Percentiles rank a stretch among this genome's conserved stretches.
These are phyloP conservation scores for Rosa persica DNA, from an alignment of 306 rosid genomes.

Conservation along the genomic window DNA sequence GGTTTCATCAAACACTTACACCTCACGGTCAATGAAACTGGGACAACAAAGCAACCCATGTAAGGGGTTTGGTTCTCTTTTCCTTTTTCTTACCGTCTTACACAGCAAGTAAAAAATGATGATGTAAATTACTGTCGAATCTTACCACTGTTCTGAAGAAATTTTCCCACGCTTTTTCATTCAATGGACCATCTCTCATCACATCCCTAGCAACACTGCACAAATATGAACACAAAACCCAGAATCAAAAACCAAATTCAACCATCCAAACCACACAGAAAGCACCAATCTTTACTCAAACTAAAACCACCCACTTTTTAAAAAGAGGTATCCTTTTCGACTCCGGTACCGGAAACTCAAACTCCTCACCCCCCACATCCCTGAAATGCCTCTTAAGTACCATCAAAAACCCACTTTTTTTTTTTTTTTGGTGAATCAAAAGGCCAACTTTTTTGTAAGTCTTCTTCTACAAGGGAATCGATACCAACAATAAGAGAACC, in stretches of 20 bases:
- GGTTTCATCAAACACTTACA: no score
- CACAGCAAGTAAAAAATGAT: neutral
- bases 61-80: neutral
- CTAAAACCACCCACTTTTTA: constrained; percentile 9
- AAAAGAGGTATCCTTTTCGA: constrained; percentile 20
- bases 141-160: constrained; percentile 47
- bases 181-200: neutral
- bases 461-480: neutral
- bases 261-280: neutral
- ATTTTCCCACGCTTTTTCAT: constrained; percentile 33
- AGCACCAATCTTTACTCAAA: constrained; percentile 11
- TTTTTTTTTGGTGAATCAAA: no score
- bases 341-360: constrained; percentile 26
- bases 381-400: constrained; percentile 25
- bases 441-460: neutral
- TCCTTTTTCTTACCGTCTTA: neutral
- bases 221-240: constrained; percentile 22
- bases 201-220: constrained; percentile 44
- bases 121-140: neutral
- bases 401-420: constrained; percentile 38
- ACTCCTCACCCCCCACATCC: constrained; percentile 6
- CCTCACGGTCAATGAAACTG: no score
- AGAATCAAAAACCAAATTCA: constrained; percentile 14
- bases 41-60: no score
- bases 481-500: neutral